A percentile compares a stretch with the other conserved stretches of the same genome.
Conservation (phyloP, 805 yeast genomes). For the Metschnikowia peoriensis region DNA sequence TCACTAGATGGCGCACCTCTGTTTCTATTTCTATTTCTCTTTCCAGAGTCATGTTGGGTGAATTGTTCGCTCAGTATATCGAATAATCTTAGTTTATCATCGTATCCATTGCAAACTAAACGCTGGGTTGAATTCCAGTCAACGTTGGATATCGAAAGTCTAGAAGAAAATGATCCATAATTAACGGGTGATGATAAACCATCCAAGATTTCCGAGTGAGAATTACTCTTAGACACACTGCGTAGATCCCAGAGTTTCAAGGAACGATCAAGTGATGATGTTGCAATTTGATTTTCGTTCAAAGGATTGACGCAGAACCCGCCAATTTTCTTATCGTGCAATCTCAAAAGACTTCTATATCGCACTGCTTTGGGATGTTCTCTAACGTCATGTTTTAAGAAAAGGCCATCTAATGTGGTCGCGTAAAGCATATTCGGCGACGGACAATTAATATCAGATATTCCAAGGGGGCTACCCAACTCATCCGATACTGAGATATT, state of each 20-base stretch:
- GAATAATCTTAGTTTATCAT: conserved; percentile 14
- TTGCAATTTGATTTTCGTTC: conserved; percentile 63
- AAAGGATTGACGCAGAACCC: conserved; percentile 80
- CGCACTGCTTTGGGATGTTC: conserved; percentile 30
- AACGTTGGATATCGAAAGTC: conserved; percentile 79
- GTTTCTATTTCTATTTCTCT: not conserved
- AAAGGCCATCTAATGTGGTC: conserved; percentile 78
- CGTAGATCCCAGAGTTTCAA: conserved; percentile 87
- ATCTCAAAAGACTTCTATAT: conserved; percentile 43
- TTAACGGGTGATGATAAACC: conserved; percentile 42
- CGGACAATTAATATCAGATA: conserved; percentile 69
- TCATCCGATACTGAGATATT: conserved; percentile 45
- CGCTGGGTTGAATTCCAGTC: conserved; percentile 73
- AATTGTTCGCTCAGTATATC: not conserved
- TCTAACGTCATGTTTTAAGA: conserved; percentile 72
- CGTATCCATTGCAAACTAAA: conserved; percentile 91
- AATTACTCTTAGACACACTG: conserved; percentile 29
- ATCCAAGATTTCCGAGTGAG: conserved; percentile 10
- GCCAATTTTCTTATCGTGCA: conserved; percentile 91
- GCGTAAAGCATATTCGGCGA: conserved; percentile 56
- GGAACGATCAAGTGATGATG: conserved; percentile 87
- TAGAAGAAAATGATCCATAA: conserved; percentile 62
- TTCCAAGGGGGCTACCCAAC: conserved; percentile 51
- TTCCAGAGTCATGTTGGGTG: conserved; percentile 2
- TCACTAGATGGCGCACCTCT: not conserved